Evolutionary conservation across 2,329 filamentous ascomycete genomes (phyloP), one percentile per base, ranked within the genome.

Genomic region (Tolypocladium tropicale): DNA sequence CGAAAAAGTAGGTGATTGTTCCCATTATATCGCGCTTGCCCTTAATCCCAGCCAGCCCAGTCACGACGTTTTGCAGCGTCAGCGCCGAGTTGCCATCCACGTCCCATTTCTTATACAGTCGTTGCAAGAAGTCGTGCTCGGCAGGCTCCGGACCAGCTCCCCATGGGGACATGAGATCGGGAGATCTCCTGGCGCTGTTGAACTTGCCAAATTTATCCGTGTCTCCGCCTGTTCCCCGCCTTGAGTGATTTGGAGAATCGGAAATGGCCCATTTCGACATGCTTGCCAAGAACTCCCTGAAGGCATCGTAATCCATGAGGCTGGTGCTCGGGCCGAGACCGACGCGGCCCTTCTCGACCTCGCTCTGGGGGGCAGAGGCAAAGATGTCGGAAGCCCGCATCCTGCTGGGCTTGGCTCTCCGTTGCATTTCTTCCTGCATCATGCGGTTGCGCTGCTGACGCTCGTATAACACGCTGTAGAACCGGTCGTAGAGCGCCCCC

Each of bases 1-100:
- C 90, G 64, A 99, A 99, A 71, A 99, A 97, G 72, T 97, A 97
- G 58, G 86, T 94, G 66, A 99, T 97, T 57, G 89, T 94, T 33
- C 90, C 90, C 93, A 99, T 96, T 62, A 99, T 96, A 70, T 99
- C 94, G 51, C 87, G 86, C 55, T 88, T 91, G 10, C 94, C 93
- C 70, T 96, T 97, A 66, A 99, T 90, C 16, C 89, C 84, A 2
- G 93, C 92, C 50, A 99, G 77, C 0, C 94, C 94, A 21, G 87
- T 88, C 6, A 97, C 94, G 2, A 99, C 90, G 63, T 97, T 90
- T 66, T 96, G 91, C 53, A 99, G 75, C 21, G 86, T 95, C 60
- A 99, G 74, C 1, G 86, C 84, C n/a, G 86, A 86, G 33, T 81
- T 84, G 54, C 83, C 83, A 59, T 92, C 88, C 6, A 83, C 80